Base-by-base conservation (phyloP, 2,329 filamentous ascomycete genomes). In the Saccharata proteae region DNA sequence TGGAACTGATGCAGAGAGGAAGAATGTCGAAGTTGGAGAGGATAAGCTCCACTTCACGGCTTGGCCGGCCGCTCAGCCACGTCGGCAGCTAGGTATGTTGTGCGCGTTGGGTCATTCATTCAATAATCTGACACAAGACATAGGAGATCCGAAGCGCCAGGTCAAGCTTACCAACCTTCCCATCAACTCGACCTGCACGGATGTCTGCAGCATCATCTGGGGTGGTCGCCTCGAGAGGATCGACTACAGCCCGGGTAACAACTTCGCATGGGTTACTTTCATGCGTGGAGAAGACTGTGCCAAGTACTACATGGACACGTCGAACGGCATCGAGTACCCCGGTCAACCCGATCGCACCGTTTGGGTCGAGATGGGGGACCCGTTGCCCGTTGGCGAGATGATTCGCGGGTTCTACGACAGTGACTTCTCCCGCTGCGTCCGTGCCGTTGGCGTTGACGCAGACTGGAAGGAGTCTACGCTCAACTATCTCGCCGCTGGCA, bases 341-440 rank as follows among this genome's bases (percentile, higher is more conserved):
- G 43, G 39, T 1, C 35, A 40, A 6, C 9, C 16, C 13, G 44
- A 40, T 17, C 29, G 34, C 1, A 12, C 52, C 4, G 30, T 57
- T 18, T 44, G 45, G 11, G 51, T 55, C 4, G 46, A 55, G 34
- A 40, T 41, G 26, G 21, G 29, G 9, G 16, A 31, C 0, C 18
- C 30, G 4, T 13, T 32, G 11, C 29, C 37, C 13, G 27, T 51
- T 3, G 43, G 59, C 36, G 58, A 58, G 7, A 46, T 58, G 17
- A 46, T 67, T 12, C 46, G 47, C 5, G 54, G 54, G 21, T 56
- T 55, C 30, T 52, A 59, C 7, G 53, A 57, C 2, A 45, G 49
- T 2, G 58, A 58, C 1, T 51, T 54, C 4, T 61, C 64, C 15
- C 59, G 65, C 18, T 63, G 61, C 29, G 51, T 69, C 10, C 58